A percentile compares a stretch with the other conserved stretches of the same genome.
These are phyloP conservation scores for Paramecium caudatum DNA, from an alignment of 73 alveolate species.

Conservation along the genomic window DNA sequence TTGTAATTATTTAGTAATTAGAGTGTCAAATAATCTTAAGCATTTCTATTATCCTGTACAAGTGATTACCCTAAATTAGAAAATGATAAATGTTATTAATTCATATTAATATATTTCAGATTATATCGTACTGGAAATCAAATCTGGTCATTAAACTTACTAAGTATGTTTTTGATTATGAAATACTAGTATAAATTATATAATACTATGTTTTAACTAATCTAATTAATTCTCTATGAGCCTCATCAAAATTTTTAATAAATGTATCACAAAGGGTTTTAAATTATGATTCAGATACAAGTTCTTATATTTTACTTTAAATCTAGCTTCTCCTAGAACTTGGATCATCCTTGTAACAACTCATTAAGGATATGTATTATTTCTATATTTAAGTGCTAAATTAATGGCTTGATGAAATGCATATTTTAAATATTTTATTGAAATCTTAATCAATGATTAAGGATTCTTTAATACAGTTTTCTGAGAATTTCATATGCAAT, in stretches of 20 bases:
- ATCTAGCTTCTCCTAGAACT: not conserved
- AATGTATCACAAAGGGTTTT: not conserved
- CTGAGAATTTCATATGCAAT: constrained; percentile 92
- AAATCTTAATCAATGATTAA: constrained; percentile 46
- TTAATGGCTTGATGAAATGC: not conserved
- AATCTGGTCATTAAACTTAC: constrained; percentile 35
- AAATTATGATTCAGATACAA: not conserved
- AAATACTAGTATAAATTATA: not conserved
- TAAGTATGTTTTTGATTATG: constrained; percentile 10
- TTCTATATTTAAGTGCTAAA: constrained; percentile 10
- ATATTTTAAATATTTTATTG: constrained; percentile 4
- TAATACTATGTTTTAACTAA: not conserved
- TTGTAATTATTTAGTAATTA: constrained; percentile 22
- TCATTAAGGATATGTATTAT: constrained; percentile 16
- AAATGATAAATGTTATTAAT: not conserved
- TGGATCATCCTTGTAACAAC: not conserved
- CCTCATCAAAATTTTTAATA: not conserved
- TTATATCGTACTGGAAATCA: not conserved
- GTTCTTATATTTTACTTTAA: not conserved
- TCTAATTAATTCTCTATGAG: constrained; percentile 8
- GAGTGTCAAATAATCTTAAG: not conserved
- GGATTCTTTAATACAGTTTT: constrained; percentile 91
- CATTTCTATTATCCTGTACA: not conserved
- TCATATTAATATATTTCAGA: not conserved
- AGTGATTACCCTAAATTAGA: not conserved